These are phyloP conservation scores for Nothomitra cinnamomea DNA, from an alignment of 2,329 filamentous ascomycete species.

Conservation along the genomic window DNA sequence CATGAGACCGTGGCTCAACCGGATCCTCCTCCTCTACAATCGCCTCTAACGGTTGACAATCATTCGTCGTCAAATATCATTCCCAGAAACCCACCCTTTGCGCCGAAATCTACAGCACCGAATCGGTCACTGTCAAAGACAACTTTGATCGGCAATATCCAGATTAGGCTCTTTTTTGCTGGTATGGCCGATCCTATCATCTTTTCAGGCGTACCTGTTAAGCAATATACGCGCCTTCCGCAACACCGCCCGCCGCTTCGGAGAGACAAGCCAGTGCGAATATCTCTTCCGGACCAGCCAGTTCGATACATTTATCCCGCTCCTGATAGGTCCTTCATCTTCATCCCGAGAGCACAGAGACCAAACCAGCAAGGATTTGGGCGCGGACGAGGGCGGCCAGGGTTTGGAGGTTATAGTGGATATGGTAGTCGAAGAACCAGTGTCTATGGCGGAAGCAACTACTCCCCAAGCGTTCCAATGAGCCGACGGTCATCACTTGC, in stretches of 20 bases:
- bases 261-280: slow-evolving; percentile 88
- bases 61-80: slow-evolving; percentile 4
- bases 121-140: slow-evolving; percentile 71
- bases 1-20: slow-evolving; percentile 46
- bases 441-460: slow-evolving; percentile 62
- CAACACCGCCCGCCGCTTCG: slow-evolving; percentile 88
- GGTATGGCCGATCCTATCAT: slow-evolving; percentile 53
- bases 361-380: slow-evolving; percentile 73
- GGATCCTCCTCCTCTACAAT: slow-evolving; percentile 16
- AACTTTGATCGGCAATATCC: slow-evolving; percentile 66
- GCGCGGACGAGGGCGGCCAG: slow-evolving; percentile 51
- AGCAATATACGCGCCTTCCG: slow-evolving; percentile 83
- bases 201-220: slow-evolving; percentile 63
- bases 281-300: slow-evolving; percentile 65
- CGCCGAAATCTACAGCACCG: slow-evolving; percentile 44
- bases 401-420: slow-evolving; percentile 49
- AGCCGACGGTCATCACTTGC: slow-evolving; percentile 72
- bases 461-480: slow-evolving; percentile 73
- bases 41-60: not conserved
- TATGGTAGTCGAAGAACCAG: slow-evolving; percentile 61
- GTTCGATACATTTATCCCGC: slow-evolving; percentile 87
- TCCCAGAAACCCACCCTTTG: slow-evolving; percentile 18
- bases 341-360: slow-evolving; percentile 83
- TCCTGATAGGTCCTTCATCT: slow-evolving; percentile 84
- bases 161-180: slow-evolving; percentile 66